A percentile compares a stretch with the other conserved stretches of the same genome.
Conservation (phyloP, 257 asterid genomes). For the Lavandula angustifolia region DNA sequence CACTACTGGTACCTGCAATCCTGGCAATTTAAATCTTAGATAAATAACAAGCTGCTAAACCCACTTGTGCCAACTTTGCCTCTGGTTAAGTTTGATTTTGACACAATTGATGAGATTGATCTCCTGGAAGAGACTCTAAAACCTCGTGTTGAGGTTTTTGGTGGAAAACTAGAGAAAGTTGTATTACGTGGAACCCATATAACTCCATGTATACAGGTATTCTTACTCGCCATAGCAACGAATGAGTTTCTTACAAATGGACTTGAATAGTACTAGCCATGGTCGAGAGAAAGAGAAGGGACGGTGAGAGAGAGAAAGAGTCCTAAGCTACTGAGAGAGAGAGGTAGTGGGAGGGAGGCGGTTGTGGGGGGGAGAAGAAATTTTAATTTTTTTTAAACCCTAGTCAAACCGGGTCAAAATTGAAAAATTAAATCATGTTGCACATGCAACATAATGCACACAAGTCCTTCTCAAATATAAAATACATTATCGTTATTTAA, state of each 20-base stretch:
- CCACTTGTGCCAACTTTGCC: conserved; percentile 20
- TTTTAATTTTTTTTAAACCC: no score
- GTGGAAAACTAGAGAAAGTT: conserved; percentile 82
- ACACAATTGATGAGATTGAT: conserved; percentile 88
- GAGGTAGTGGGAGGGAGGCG: no score
- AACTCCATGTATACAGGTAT: conserved; percentile 90
- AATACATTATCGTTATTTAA: no score
- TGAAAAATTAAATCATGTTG: no score
- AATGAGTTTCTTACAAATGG: conserved; percentile 1
- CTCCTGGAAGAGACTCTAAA: conserved; percentile 71
- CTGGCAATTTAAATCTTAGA: not conserved
- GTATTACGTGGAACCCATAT: conserved; percentile 82
- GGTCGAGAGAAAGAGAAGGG: not conserved
- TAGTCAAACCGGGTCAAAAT: no score
- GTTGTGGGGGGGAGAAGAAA: no score
- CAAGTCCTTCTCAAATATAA: no score
- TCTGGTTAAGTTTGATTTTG: conserved; percentile 83
- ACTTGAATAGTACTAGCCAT: not conserved
- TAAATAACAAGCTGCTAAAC: conserved; percentile 15
- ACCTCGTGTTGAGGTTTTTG: conserved; percentile 71
- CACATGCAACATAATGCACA: no score
- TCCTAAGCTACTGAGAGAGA: no score
- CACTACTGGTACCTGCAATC: conserved; percentile 62
- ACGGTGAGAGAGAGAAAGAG: no score
- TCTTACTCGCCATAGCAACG: not conserved